A percentile compares a stretch with the other conserved stretches of the same genome.
Conservation (phyloP, 1,139 yeast species). For the Meyerozyma sp. region DNA sequence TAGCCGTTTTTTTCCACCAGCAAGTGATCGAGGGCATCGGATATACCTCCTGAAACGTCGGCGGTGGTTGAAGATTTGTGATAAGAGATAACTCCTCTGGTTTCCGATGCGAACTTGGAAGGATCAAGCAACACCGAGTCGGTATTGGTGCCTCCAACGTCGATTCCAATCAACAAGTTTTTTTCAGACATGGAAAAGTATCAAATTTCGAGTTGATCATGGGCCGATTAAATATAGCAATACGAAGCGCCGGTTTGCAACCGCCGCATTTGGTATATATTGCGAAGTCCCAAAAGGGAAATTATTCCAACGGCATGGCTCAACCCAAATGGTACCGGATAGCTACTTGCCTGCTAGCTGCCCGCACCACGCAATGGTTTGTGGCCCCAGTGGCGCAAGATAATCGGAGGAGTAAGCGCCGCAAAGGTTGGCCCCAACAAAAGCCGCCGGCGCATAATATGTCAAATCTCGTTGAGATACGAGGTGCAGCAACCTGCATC, state of each 20-base stretch:
- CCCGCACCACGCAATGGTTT: too few species aligned
- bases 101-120: slow-evolving; percentile 9
- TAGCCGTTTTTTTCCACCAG: slow-evolving; percentile 11
- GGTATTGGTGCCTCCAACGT: slow-evolving; percentile 47
- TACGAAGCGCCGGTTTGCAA: background rate
- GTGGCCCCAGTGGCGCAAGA: too few species aligned
- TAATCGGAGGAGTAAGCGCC: too few species aligned
- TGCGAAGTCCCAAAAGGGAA: background rate
- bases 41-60: slow-evolving; percentile 39
- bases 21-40: slow-evolving; percentile 24
- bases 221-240: background rate
- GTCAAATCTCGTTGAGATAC: background rate
- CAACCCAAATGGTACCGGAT: too few species aligned
- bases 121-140: slow-evolving; percentile 42
- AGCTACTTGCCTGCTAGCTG: too few species aligned
- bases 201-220: background rate
- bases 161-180: slow-evolving; percentile 29
- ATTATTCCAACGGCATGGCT: background rate
- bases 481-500: background rate
- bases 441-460: too few species aligned
- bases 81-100: slow-evolving; percentile 31
- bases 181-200: background rate
- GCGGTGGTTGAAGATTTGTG: slow-evolving; percentile 37
- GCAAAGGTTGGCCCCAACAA: too few species aligned
- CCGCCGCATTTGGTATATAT: too few species aligned